Conservation (phyloP, 176 grass and related monocot species). For the Eragrostis curvula region DNA sequence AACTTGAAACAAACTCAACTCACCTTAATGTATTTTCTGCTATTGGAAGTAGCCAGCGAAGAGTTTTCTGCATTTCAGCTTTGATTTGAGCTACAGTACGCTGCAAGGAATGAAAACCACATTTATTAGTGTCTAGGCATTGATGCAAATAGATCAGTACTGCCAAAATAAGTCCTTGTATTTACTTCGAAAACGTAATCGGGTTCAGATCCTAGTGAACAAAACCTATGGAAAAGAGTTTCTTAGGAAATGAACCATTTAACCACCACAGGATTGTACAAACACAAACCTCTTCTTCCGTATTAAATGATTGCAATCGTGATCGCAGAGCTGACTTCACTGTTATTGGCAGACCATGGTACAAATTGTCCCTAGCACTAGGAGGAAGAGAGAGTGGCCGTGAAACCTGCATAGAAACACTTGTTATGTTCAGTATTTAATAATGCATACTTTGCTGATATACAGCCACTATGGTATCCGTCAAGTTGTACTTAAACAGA, state of each 20-base stretch:
- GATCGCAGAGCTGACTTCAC: slow-evolving; percentile 78
- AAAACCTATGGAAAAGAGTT: not conserved
- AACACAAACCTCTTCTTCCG: slow-evolving; percentile 85
- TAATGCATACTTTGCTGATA: not conserved
- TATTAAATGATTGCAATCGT: slow-evolving; percentile 56
- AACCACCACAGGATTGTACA: not conserved
- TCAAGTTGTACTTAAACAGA: not conserved
- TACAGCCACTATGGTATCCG: not conserved
- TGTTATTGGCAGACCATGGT: slow-evolving; percentile 77
- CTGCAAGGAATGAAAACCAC: slow-evolving; percentile 44
- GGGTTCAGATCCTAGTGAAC: not conserved
- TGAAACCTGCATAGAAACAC: slow-evolving; percentile 64
- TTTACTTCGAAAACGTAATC: not conserved
- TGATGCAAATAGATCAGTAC: not conserved
- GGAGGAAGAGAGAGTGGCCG: slow-evolving; percentile 87
- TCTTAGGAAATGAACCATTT: slow-evolving; percentile 8
- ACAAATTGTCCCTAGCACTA: slow-evolving; percentile 88
- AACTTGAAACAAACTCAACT: slow-evolving; percentile 26
- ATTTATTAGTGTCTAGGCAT: not conserved
- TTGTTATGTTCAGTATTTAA: slow-evolving; percentile 11
- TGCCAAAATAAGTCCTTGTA: not conserved
- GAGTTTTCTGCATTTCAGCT: slow-evolving; percentile 92
- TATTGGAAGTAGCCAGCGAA: slow-evolving; percentile 79
- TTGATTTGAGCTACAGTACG: slow-evolving; percentile 79
- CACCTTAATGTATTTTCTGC: slow-evolving; percentile 93